A percentile compares a stretch with the other conserved stretches of the same genome.
Evolutionary conservation across 148 eudicot species (phyloP).

Genomic region (Vaccinium darrowii): DNA sequence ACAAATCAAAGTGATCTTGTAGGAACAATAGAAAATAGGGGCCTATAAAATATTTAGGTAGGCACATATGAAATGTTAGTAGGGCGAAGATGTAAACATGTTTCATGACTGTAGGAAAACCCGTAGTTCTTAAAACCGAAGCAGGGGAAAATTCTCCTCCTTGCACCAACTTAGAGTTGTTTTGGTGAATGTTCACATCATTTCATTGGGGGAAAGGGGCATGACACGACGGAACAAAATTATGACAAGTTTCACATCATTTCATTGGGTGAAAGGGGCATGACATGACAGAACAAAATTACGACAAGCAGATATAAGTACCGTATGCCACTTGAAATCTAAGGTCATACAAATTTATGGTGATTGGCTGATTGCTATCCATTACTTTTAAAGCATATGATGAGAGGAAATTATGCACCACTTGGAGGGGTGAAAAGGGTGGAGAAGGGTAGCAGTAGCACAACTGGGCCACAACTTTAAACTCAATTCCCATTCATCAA

Average conservation of each 20-base stretch:
- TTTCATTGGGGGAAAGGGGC: background rate
- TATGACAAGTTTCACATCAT: background rate
- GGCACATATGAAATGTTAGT: background rate
- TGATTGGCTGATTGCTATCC: background rate
- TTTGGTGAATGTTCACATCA: background rate
- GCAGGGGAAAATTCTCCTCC: background rate
- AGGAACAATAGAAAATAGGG: background rate
- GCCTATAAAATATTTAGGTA: background rate
- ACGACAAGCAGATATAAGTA: background rate
- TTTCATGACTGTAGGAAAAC: background rate
- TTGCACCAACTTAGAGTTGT: background rate
- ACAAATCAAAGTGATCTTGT: background rate
- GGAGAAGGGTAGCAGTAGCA: background rate
- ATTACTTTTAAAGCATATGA: background rate
- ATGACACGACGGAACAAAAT: background rate
- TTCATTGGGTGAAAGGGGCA: background rate
- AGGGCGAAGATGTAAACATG: background rate
- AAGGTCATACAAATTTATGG: background rate
- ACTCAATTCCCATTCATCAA: background rate
- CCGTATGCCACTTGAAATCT: background rate
- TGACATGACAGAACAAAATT: background rate
- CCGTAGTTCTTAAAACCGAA: background rate
- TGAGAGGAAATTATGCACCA: background rate
- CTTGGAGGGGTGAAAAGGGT: background rate
- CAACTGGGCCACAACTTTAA: background rate